Base-by-base conservation (phyloP, 805 yeast species). In the Pichia sporocuriosa region DNA sequence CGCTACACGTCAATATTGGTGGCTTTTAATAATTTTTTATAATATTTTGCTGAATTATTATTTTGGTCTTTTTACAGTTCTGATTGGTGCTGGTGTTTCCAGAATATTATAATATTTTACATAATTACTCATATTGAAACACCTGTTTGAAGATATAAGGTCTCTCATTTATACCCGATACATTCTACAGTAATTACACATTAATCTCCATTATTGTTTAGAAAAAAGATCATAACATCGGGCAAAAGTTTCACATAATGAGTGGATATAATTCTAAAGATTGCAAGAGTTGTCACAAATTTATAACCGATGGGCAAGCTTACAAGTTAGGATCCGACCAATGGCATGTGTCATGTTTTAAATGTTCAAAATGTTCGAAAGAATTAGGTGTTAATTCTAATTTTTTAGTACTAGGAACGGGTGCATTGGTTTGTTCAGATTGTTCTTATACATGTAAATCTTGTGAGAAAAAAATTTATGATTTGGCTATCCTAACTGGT, bases 301-400 rank as follows among this genome's bases (percentile, higher is more conserved):
- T 81, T 22, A 84, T 90, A 37, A 74, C 75, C 16, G 95, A 86
- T 54, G 96, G 96, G 25, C 94, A 89, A 50, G 97, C 97, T 3
- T 93, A 87, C 58, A 97, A 90, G 59, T 68, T 90, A 37, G 96
- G 96, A 20, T 94, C 84, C 22, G 90, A 87, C 57, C 77, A 96
- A 49, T 93, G 98, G 98, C 98, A 93, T 61, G 83, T 87, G 43
- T 75, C 83, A 48, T 93, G 98, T 63, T 93, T 93, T 64, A 72
- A 79, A 35, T 93, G 98, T 63, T 83, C 94, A 41, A 82, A 82
- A 51, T 93, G 98, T 62, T 69, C 74, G 28, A 73, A 77, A 52
- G 73, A 80, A 28, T 66, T 93, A 42, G 95, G 95, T 21, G 84
- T 94, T 48, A 83, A 87, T 54, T 81, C 94, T 20, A 89, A 89